Evolutionary conservation across 2,329 filamentous ascomycete genomes (phyloP), one percentile per base, ranked within the genome.

Genomic region (Fusarium aywerte): DNA sequence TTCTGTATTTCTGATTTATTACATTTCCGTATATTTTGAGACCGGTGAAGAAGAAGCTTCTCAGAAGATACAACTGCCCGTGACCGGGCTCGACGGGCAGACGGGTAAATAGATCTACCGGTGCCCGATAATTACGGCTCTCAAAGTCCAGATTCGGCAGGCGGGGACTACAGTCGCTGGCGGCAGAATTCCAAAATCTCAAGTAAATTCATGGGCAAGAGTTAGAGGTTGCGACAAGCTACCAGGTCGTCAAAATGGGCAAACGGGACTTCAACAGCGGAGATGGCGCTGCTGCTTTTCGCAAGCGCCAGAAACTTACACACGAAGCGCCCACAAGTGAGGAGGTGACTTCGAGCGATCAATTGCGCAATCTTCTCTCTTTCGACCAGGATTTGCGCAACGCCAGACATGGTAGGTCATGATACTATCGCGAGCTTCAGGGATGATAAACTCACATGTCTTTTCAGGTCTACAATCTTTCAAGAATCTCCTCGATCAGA

Each of bases 341-440:
- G 67, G 86, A 90, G 35, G 83, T 92, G 44, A 80, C 83, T 47
- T 87, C 87, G 35, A 84, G 85, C 65, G 84, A 87, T 51, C 90
- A 96, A 74, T 82, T 96, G 61, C 86, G 85, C 73, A 84, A 88
- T 62, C 82, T 93, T 42, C 83, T 96, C 38, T 79, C 83, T 55
- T 93, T 93, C 74, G 84, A 91, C 68, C 90, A 93, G 78, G 89
- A 93, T 76, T 79, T 88, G 76, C 80, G 83, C 73, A 83, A 87
- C 78, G 84, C 90, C 73, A 86, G 90, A 76, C 90, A 91, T 79
- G 90, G 86, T 87, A 78, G 47, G 79, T 75, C 45, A 16, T 15
- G 38, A 43, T 40, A 18, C 12, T 36, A n/a, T 38, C 27, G 13
- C 43, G 8, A 21, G 8, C 36, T 10, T 39, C 16, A 6, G 12